phyloP scores from a whole-genome alignment of 2,329 filamentous ascomycete genomes.

The Botrytis deweyae region DNA sequence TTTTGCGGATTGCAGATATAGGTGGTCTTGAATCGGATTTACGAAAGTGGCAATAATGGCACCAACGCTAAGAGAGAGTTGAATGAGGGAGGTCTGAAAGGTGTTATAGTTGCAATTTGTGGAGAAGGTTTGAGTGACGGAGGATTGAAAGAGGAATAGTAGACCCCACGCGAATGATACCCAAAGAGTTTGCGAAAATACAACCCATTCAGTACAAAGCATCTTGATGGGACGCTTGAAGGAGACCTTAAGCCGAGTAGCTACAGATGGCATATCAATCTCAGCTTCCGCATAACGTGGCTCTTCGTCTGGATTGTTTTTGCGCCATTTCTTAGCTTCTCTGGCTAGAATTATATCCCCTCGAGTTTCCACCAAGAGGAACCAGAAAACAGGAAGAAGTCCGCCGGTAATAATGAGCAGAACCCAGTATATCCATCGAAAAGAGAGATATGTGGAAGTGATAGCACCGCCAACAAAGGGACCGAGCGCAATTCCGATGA shows the following conservation, averaged over 20 bases:
- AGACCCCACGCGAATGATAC: slow-evolving; percentile 33
- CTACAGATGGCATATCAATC: slow-evolving; percentile 16
- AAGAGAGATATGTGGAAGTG: slow-evolving; percentile 30
- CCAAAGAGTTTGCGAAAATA: slow-evolving; percentile 68
- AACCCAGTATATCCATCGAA: slow-evolving; percentile 37
- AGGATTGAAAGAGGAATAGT: slow-evolving; percentile 24
- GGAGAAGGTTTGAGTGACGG: slow-evolving; percentile 61
- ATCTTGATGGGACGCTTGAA: slow-evolving; percentile 41
- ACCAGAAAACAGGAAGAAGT: slow-evolving; percentile 43
- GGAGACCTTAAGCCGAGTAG: slow-evolving; percentile 13
- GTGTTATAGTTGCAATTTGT: slow-evolving; percentile 60
- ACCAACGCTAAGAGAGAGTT: slow-evolving; percentile 22
- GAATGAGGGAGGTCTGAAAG: slow-evolving; percentile 45
- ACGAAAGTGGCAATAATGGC: slow-evolving; percentile 22
- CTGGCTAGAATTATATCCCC: slow-evolving; percentile 42
- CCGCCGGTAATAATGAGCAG: slow-evolving; percentile 44
- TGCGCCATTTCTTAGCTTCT: slow-evolving; percentile 24
- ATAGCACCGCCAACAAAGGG: slow-evolving; percentile 35
- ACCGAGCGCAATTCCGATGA: slow-evolving; percentile 58
- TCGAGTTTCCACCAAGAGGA: slow-evolving; percentile 47
- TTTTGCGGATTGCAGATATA: slow-evolving; percentile 18
- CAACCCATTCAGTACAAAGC: slow-evolving; percentile 56
- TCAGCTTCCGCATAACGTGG: slow-evolving; percentile 12
- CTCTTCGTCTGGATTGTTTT: slow-evolving; percentile 21
- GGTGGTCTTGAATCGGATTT: slow-evolving; percentile 22